phyloP scores from a whole-genome alignment of 305 asterid species.

The Coffea humblotiana region DNA sequence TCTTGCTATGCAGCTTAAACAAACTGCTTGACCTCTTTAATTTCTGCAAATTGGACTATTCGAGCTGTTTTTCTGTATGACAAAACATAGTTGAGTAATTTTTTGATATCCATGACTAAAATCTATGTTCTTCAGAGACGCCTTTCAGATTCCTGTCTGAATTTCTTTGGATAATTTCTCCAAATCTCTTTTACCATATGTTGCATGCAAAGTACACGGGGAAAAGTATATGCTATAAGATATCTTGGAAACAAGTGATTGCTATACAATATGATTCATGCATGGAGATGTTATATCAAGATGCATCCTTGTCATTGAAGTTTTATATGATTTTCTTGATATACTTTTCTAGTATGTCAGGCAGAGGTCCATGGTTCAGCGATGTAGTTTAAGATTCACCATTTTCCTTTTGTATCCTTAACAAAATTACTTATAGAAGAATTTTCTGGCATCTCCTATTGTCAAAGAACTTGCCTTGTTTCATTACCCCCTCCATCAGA shows the following conservation, averaged over 20 bases:
- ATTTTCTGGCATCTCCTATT: not conserved
- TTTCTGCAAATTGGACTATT: not conserved
- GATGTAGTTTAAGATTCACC: not conserved
- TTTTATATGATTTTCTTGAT: not conserved
- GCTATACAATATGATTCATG: not conserved
- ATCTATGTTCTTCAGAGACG: not conserved
- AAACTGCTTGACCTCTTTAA: not conserved
- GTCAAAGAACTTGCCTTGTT: not conserved
- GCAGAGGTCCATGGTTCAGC: not conserved
- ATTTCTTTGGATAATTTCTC: too few species aligned
- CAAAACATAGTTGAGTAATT: not conserved
- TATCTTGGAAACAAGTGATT: too few species aligned
- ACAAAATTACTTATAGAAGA: not conserved
- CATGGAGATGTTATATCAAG: not conserved
- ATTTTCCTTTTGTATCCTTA: not conserved
- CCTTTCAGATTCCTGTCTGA: not conserved
- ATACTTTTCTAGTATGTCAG: not conserved
- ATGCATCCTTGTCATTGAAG: not conserved
- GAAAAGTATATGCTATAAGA: not conserved
- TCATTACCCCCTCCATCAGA: not conserved
- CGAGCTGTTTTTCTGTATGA: not conserved
- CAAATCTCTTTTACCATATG: not conserved
- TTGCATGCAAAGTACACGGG: not conserved
- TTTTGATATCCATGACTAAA: not conserved
- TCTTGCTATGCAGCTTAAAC: not conserved